Evolutionary conservation across 129 eudicot genomes (phyloP).

Genomic region (Tagetes patula): DNA sequence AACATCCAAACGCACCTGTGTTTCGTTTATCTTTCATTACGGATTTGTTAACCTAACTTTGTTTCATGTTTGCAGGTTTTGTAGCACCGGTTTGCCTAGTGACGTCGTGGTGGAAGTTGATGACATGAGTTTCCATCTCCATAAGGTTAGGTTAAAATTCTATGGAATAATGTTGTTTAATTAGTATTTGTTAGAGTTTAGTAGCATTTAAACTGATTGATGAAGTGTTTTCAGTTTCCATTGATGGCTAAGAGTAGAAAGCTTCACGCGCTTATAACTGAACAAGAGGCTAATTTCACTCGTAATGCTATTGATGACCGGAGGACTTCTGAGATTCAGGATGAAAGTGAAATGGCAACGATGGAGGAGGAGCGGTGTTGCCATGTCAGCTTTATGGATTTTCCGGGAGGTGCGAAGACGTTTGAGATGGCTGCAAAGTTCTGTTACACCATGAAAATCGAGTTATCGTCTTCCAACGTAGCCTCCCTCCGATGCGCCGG

Average conservation of each 20-base stretch:
- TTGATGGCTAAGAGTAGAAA: conserved; percentile 82
- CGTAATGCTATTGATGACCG: conserved; percentile 16
- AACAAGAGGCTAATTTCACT: conserved; percentile 51
- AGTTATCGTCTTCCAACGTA: conserved; percentile 61
- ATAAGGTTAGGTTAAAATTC: conserved; percentile 54
- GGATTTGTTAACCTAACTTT: background rate
- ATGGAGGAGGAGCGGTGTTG: conserved; percentile 27
- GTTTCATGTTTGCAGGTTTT: conserved; percentile 58
- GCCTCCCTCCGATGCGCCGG: conserved; percentile 92
- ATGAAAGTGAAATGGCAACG: conserved; percentile 16
- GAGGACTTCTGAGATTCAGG: conserved; percentile 32
- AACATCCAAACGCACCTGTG: background rate
- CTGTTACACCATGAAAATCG: conserved; percentile 82
- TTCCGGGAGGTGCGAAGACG: conserved; percentile 89
- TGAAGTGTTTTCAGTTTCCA: conserved; percentile 66
- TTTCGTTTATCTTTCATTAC: background rate
- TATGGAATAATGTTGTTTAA: conserved; percentile 8
- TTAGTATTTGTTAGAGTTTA: background rate
- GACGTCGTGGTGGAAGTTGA: conserved; percentile 80
- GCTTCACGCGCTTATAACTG: conserved; percentile 79
- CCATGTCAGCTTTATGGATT: conserved; percentile 58
- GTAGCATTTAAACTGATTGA: background rate
- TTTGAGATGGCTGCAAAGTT: conserved; percentile 90
- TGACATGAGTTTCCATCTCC: conserved; percentile 90
- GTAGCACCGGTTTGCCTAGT: conserved; percentile 87